Evolutionary conservation across 345 rosid genomes (phyloP), one percentile per base, ranked within the genome.

Genomic region (Gossypium australe): DNA sequence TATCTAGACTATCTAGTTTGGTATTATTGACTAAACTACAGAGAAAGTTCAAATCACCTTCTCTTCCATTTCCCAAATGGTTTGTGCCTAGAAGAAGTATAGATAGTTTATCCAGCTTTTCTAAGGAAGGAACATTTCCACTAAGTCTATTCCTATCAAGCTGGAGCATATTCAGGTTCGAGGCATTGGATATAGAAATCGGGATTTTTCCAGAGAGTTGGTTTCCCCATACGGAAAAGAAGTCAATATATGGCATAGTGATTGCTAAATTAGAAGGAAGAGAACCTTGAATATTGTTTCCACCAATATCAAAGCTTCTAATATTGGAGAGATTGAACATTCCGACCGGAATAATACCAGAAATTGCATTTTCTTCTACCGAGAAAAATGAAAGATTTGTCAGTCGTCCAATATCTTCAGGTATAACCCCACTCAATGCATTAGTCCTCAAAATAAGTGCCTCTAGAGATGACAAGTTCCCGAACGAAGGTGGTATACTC

Each of bases 211-310:
- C 38, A 34, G 38, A 34, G 77, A 34, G 6, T 34, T 34, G 38
- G 38, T 34, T 34, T 34, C 38, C 38, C 38, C 38, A 34, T 34
- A 34, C 38, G 2, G 53, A 11, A 3, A 73, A 27, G 4, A 0
- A 0, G 17, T 22, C 53, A 22, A 80, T 18, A 41, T 66, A 70
- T 14, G 78, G 78, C 66, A 77, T 63, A 12, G 73, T 47, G 12
- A 45, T 29, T 34, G 38, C 38, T 34, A 34, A 34, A 34, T 34
- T 4, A 34, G 38, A 34, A 34, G 38, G 38, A 34, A 34, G 38
- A 34, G 38, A 4, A 34, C 38, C 38, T 34, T 34, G 1, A 34
- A 34, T 34, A 34, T 34, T 34, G 38, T 34, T 34, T 0, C 7
- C 6, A 34, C 38, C 38, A 34, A 34, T 34, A 34, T 34, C 38